Conservation (phyloP, 1,284 basidiomycete species). For the Exobasidium cylindrosporum region DNA sequence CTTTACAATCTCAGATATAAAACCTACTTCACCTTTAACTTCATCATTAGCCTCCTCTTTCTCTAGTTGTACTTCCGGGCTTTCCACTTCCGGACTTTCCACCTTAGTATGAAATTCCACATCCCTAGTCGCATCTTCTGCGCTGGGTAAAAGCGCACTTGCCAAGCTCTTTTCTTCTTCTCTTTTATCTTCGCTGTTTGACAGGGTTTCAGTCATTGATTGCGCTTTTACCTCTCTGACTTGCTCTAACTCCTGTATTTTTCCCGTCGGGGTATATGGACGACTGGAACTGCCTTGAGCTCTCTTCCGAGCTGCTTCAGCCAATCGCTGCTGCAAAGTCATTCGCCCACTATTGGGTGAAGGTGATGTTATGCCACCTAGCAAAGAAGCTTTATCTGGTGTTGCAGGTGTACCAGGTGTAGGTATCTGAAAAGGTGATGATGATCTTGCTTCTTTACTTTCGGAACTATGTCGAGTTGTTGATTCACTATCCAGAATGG, state of each 20-base stretch:
- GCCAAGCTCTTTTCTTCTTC: no score
- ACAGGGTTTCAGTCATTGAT: no score
- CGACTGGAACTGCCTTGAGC: constrained; percentile 9
- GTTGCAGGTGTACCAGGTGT: neutral
- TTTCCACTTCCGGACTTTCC: no score
- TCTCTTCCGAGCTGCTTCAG: constrained; percentile 36
- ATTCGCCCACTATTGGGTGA: constrained; percentile 19
- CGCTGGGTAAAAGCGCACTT: no score
- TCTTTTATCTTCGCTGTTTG: no score
- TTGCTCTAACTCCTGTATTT: neutral
- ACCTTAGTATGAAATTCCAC: no score
- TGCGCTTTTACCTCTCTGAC: no score
- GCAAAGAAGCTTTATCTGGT: neutral
- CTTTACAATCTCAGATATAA: no score
- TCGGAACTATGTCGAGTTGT: neutral
- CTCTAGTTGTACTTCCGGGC: no score
- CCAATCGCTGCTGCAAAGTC: constrained; percentile 36
- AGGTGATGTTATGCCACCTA: neutral
- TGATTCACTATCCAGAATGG: neutral
- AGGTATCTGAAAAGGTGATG: no score
- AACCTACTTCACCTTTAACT: no score
- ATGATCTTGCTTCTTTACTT: neutral
- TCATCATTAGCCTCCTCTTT: neutral
- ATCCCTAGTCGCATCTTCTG: no score
- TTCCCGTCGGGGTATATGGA: neutral